phyloP scores from a whole-genome alignment of 1,139 yeast species.

The Pichia kudriavzevii region DNA sequence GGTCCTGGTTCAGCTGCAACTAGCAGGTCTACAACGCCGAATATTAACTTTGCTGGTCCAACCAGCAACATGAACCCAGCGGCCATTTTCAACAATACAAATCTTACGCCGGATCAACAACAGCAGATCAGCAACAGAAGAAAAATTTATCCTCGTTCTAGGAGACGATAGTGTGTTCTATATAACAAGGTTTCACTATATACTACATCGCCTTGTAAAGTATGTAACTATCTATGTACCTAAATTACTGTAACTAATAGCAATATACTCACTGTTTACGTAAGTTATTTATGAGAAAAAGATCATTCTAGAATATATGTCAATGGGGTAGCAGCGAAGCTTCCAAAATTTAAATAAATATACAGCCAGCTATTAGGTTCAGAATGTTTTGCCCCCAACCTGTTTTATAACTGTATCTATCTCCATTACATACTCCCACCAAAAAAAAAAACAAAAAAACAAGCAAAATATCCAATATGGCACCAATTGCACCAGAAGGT shows the following conservation, averaged over 20 bases:
- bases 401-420: no score
- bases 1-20: constrained; percentile 1
- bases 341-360: no score
- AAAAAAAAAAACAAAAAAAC: background rate
- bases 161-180: constrained; percentile 1
- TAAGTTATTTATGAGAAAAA: no score
- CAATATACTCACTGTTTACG: no score
- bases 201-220: no score
- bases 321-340: no score
- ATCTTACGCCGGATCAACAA: no score
- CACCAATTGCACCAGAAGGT: constrained; percentile 33
- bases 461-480: constrained; percentile 7
- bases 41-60: constrained; percentile 20
- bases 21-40: constrained; percentile 3
- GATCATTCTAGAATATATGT: no score
- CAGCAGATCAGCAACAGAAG: constrained; percentile 7
- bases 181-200: background rate
- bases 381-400: no score
- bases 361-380: no score
- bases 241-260: no score
- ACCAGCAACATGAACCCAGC: constrained; percentile 22
- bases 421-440: background rate
- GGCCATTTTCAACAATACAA: constrained; percentile 22
- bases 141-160: constrained; percentile 13
- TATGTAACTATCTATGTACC: no score